Conservation (phyloP, 2,329 filamentous ascomycete species). For the Scopulariopsis brevicaulis region DNA sequence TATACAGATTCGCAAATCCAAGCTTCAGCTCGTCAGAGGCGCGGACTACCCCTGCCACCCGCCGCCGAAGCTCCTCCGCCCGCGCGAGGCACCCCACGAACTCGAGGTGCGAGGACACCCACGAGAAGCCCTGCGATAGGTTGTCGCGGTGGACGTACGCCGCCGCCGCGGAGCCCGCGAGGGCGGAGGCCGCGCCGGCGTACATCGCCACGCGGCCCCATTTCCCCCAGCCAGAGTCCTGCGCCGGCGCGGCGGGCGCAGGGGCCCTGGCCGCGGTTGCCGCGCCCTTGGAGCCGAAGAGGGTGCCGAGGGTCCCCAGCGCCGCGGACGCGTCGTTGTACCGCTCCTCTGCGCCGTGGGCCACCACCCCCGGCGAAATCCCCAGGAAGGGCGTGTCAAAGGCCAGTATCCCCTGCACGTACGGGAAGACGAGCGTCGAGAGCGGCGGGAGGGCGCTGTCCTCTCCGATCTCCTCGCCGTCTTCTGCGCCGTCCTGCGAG, state of each 20-base stretch:
- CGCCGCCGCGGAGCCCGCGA: slow-evolving; percentile 71
- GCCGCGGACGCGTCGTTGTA: slow-evolving; percentile 65
- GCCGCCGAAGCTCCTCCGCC: slow-evolving; percentile 67
- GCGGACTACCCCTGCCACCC: slow-evolving; percentile 57
- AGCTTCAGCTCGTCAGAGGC: slow-evolving; percentile 55
- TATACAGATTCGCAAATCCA: slow-evolving; percentile 81
- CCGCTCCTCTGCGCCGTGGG: slow-evolving; percentile 76
- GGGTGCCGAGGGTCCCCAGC: slow-evolving; percentile 46
- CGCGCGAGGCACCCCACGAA: slow-evolving; percentile 85
- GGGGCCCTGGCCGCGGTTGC: slow-evolving; percentile 13
- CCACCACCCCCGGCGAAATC: slow-evolving; percentile 72
- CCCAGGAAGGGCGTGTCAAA: slow-evolving; percentile 92
- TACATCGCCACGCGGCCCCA: slow-evolving; percentile 83
- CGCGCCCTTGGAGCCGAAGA: slow-evolving; percentile 3
- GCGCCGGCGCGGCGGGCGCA: slow-evolving; percentile 15
- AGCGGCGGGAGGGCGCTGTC: slow-evolving; percentile 17
- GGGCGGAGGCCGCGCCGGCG: slow-evolving; percentile 72
- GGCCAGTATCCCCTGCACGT: slow-evolving; percentile 78
- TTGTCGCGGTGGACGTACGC: slow-evolving; percentile 79
- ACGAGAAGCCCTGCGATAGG: slow-evolving; percentile 63
- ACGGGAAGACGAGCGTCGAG: slow-evolving; percentile 78
- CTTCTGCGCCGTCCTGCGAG: slow-evolving; percentile 6
- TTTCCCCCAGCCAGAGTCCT: slow-evolving; percentile 49
- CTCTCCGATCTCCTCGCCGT: slow-evolving; percentile 22
- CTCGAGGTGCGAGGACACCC: slow-evolving; percentile 83